A percentile compares a stretch with the other conserved stretches of the same genome.
Conservation (phyloP, 441 rosid species). For the Adansonia madagascariensis region DNA sequence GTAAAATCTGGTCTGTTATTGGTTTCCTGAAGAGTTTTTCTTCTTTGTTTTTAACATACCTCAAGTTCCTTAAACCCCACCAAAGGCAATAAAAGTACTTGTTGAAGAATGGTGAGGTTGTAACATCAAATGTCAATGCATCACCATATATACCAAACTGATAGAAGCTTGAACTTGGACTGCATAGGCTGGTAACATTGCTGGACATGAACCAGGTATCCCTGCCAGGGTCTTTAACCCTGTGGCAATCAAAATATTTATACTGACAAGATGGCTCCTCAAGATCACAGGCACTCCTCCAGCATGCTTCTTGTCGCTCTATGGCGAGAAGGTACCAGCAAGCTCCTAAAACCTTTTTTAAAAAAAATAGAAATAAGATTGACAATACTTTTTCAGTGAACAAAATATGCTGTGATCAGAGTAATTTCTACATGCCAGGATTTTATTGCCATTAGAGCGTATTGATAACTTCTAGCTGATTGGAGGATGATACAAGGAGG, state of each 20-base stretch:
- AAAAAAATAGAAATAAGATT: background rate
- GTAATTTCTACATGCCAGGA: background rate
- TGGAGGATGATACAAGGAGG: too few relatives aligned
- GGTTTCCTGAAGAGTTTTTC: background rate
- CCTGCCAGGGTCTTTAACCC: slow-evolving; percentile 43
- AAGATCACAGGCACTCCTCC: slow-evolving; percentile 64
- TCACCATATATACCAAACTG: slow-evolving; percentile 78
- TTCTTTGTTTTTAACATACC: slow-evolving; percentile 39
- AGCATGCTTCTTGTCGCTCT: slow-evolving; percentile 84
- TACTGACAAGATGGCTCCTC: slow-evolving; percentile 56
- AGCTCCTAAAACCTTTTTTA: slow-evolving; percentile 79
- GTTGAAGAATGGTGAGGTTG: slow-evolving; percentile 61
- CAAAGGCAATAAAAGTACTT: slow-evolving; percentile 93
- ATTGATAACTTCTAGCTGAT: too few relatives aligned
- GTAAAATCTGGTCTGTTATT: background rate
- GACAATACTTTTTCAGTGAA: too few relatives aligned
- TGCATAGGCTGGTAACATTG: slow-evolving; percentile 58
- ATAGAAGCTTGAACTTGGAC: slow-evolving; percentile 48
- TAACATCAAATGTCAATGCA: slow-evolving; percentile 58
- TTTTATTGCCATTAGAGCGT: background rate
- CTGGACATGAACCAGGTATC: slow-evolving; percentile 63
- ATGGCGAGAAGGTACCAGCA: slow-evolving; percentile 88
- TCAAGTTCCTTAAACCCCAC: slow-evolving; percentile 93
- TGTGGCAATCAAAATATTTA: slow-evolving; percentile 66
- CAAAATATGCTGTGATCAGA: too few relatives aligned